Evolutionary conservation across 306 rosid genomes (phyloP).

Genomic region (Rosa lucieae): DNA sequence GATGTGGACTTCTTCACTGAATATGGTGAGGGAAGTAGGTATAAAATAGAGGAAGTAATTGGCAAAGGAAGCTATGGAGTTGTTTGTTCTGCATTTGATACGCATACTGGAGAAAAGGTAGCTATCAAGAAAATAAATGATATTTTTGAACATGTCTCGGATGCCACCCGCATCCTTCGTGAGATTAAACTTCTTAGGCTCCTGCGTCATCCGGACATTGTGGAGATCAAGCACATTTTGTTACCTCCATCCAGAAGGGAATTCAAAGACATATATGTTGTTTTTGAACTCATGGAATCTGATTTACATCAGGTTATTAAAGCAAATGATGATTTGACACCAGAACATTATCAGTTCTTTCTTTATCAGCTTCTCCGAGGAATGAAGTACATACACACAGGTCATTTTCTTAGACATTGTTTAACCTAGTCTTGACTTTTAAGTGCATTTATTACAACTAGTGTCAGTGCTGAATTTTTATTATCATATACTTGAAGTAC

Average conservation of each 20-base stretch:
- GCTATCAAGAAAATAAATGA: slow-evolving; percentile 98
- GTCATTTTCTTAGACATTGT: slow-evolving; percentile 39
- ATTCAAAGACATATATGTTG: slow-evolving; percentile 97
- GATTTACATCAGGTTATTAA: slow-evolving; percentile 98
- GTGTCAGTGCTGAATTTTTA: neutral
- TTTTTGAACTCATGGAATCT: slow-evolving; percentile 99
- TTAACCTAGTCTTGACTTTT: slow-evolving; percentile 14
- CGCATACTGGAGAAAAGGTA: slow-evolving; percentile 90
- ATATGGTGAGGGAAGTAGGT: slow-evolving; percentile 97
- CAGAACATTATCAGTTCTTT: slow-evolving; percentile 97
- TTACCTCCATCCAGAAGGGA: slow-evolving; percentile 99
- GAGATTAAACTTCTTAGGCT: slow-evolving; percentile 99
- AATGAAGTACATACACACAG: slow-evolving; percentile 96
- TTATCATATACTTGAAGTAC: neutral
- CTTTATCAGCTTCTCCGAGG: slow-evolving; percentile 99
- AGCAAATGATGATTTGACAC: slow-evolving; percentile 98
- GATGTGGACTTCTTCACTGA: slow-evolving; percentile 97
- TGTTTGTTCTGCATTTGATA: slow-evolving; percentile 95
- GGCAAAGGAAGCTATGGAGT: slow-evolving; percentile 99
- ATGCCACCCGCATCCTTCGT: slow-evolving; percentile 96
- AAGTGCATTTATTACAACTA: slow-evolving; percentile 17
- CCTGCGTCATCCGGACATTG: slow-evolving; percentile 92
- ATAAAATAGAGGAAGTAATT: slow-evolving; percentile 97
- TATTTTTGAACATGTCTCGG: slow-evolving; percentile 98
- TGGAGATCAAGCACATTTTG: slow-evolving; percentile 97